Evolutionary conservation across 441 rosid genomes (phyloP).

Genomic region (Theobroma grandiflorum): DNA sequence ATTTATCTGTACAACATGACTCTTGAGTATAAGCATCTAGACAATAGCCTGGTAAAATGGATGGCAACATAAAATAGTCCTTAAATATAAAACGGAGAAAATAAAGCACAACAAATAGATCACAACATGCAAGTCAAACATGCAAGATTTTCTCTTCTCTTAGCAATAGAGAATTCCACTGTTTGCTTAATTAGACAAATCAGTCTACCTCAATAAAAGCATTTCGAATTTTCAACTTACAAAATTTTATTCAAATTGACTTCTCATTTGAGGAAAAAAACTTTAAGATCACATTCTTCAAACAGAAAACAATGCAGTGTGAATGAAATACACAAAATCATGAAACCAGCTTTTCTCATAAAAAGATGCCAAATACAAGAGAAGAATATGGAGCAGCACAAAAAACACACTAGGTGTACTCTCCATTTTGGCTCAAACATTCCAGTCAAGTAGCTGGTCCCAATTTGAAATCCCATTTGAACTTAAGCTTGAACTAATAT

Average conservation of each 20-base stretch:
- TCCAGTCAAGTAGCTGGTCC: background rate
- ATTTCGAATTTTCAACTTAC: background rate
- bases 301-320: background rate
- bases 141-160: background rate
- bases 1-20: conserved; percentile 61
- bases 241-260: background rate
- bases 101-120: conserved; percentile 16
- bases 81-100: background rate
- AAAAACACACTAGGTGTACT: background rate
- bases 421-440: background rate
- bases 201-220: background rate
- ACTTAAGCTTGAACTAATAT: conserved; percentile 1
- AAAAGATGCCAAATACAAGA: conserved; percentile 12
- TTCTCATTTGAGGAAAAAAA: background rate
- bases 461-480: background rate
- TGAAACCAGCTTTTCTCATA: background rate
- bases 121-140: background rate
- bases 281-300: background rate
- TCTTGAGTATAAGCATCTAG: conserved; percentile 23
- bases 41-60: conserved; percentile 11
- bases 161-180: background rate
- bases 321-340: background rate
- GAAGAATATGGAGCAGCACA: background rate
- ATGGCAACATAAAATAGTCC: background rate
- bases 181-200: background rate